These are phyloP conservation scores for Pseudocercospora pini-densiflorae DNA, from an alignment of 2,329 filamentous ascomycete genomes.

Conservation along the genomic window DNA sequence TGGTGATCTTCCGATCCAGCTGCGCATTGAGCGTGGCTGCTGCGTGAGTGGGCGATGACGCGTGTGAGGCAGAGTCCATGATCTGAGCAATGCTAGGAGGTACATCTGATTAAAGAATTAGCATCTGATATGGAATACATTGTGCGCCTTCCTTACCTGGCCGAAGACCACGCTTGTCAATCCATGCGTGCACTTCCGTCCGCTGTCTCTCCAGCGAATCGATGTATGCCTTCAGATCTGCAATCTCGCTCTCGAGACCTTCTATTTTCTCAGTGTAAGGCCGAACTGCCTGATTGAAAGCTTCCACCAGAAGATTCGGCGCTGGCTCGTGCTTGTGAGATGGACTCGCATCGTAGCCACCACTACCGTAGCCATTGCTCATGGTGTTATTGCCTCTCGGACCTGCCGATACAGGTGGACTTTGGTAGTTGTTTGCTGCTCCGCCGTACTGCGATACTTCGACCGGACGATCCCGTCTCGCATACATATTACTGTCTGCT, in stretches of 20 bases:
- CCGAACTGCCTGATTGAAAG: constrained; percentile 58
- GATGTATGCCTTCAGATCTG: constrained; percentile 55
- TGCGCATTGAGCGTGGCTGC: constrained; percentile 59
- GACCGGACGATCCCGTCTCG: constrained; percentile 48
- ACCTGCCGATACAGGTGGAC: constrained; percentile 10
- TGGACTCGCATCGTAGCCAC: constrained; percentile 30
- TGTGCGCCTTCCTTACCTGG: constrained; percentile 49
- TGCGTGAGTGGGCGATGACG: constrained; percentile 47
- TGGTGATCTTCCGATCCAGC: constrained; percentile 62
- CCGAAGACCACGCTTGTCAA: constrained; percentile 59
- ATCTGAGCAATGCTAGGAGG: constrained; percentile 57
- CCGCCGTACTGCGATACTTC: constrained; percentile 36
- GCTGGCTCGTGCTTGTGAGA: constrained; percentile 45
- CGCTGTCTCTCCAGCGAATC: constrained; percentile 57
- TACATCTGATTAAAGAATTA: constrained; percentile 47
- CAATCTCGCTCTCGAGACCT: constrained; percentile 55
- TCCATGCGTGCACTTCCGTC: constrained; percentile 58
- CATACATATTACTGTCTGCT: constrained; percentile 49
- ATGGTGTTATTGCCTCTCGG: constrained; percentile 16
- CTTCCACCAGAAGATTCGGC: constrained; percentile 56
- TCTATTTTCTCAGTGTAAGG: constrained; percentile 60
- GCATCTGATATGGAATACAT: not conserved
- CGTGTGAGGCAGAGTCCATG: constrained; percentile 54
- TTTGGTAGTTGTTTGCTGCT: constrained; percentile 13
- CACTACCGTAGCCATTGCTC: constrained; percentile 23